Evolutionary conservation across 1,284 basidiomycete species (phyloP).

Genomic region (Psilocybe mexicana): DNA sequence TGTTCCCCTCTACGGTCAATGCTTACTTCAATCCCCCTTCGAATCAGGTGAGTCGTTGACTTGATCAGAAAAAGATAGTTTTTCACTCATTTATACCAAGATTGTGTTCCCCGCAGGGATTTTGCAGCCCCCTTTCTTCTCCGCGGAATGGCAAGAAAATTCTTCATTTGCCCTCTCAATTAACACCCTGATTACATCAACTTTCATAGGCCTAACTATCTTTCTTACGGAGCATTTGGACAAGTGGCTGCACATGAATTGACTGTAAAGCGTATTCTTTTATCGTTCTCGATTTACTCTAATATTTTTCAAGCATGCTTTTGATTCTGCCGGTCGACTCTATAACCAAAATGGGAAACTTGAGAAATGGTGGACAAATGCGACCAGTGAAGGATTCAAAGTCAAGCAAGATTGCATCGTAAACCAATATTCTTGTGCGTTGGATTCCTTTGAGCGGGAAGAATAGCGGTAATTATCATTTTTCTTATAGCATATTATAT

Average conservation of each 20-base stretch:
- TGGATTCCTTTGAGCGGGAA: neutral
- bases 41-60: slow-evolving; percentile 58
- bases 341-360: slow-evolving; percentile 84
- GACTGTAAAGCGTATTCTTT: slow-evolving; percentile 49
- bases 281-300: slow-evolving; percentile 3
- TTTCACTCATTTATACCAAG: slow-evolving; percentile 39
- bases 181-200: neutral
- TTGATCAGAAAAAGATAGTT: neutral
- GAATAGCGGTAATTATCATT: neutral
- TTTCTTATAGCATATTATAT: slow-evolving; percentile 67
- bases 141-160: slow-evolving; percentile 65
- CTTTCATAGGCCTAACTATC: slow-evolving; percentile 72
- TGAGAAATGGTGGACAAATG: slow-evolving; percentile 86
- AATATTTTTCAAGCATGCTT: slow-evolving; percentile 67
- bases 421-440: slow-evolving; percentile 78
- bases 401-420: slow-evolving; percentile 86
- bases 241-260: slow-evolving; percentile 89
- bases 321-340: slow-evolving; percentile 87
- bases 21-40: slow-evolving; percentile 81
- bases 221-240: slow-evolving; percentile 91
- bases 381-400: slow-evolving; percentile 83
- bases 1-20: slow-evolving; percentile 81
- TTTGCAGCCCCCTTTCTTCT: slow-evolving; percentile 92
- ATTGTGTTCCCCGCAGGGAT: slow-evolving; percentile 98
- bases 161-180: slow-evolving; percentile 7